A percentile compares a stretch with the other conserved stretches of the same genome.
phyloP scores from a whole-genome alignment of 192 early-diverging fungal genomes.

The Globomyces pollinis-pini region DNA sequence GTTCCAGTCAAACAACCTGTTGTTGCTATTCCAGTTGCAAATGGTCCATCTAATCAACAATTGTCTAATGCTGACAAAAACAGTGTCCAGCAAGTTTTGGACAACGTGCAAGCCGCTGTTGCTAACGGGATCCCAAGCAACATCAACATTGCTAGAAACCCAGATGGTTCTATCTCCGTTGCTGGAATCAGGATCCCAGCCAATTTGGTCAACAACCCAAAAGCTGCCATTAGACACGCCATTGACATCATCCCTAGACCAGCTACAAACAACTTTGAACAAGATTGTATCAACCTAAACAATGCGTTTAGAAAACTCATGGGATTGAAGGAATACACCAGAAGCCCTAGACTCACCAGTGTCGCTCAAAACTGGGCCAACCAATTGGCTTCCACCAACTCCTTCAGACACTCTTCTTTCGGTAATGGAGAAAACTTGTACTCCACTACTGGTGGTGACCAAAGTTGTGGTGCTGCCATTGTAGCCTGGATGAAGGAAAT shows the following conservation, averaged over 20 bases:
- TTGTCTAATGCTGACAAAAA: too few species aligned
- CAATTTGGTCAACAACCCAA: background rate
- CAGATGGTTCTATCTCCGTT: too few species aligned
- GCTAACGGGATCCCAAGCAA: too few species aligned
- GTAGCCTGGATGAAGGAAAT: slow-evolving; percentile 5
- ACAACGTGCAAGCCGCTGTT: too few species aligned
- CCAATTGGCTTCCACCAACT: background rate
- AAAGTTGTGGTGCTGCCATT: slow-evolving; percentile 1
- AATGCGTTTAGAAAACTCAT: background rate
- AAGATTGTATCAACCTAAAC: background rate
- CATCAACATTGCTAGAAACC: too few species aligned
- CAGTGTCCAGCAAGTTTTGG: too few species aligned
- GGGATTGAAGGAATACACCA: too few species aligned
- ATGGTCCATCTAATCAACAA: too few species aligned
- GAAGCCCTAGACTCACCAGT: too few species aligned
- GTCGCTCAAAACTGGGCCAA: slow-evolving; percentile 11
- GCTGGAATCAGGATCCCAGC: background rate
- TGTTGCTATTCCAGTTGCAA: background rate
- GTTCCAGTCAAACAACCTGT: background rate
- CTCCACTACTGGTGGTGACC: background rate
- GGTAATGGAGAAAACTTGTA: slow-evolving; percentile 11
- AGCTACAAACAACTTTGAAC: background rate
- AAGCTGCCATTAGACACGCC: background rate
- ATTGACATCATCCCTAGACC: background rate
- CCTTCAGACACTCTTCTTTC: slow-evolving; percentile 3